These are phyloP conservation scores for Tulasnella sp. DNA, from an alignment of 768 basidiomycete species.

Conservation along the genomic window DNA sequence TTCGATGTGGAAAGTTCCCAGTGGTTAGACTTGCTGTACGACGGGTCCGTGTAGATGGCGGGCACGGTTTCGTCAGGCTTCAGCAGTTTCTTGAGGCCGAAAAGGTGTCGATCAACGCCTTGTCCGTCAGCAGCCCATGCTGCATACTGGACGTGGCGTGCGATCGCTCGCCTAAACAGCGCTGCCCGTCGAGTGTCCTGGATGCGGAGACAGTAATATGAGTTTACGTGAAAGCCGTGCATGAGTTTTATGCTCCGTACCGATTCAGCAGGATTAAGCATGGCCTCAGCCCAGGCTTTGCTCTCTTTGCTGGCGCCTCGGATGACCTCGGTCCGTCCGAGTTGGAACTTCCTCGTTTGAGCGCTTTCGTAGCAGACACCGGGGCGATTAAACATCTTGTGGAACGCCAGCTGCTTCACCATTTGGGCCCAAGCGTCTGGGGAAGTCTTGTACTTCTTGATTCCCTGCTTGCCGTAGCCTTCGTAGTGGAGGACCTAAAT, in stretches of 20 bases:
- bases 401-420: slow-evolving; percentile 94
- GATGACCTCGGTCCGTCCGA: slow-evolving; percentile 94
- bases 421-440: slow-evolving; percentile 97
- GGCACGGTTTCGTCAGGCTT: slow-evolving; percentile 73
- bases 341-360: slow-evolving; percentile 90
- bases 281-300: slow-evolving; percentile 86
- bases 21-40: slow-evolving; percentile 70
- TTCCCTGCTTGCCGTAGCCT: slow-evolving; percentile 83
- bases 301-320: slow-evolving; percentile 80
- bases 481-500: slow-evolving; percentile 76
- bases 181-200: slow-evolving; percentile 61
- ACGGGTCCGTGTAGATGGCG: slow-evolving; percentile 71
- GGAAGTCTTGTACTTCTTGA: slow-evolving; percentile 80
- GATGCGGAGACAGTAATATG: slow-evolving; percentile 2
- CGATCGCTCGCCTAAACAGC: slow-evolving; percentile 74
- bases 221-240: not conserved
- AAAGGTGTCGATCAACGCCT: slow-evolving; percentile 94
- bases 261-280: slow-evolving; percentile 62
- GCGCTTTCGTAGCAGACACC: slow-evolving; percentile 91
- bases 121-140: slow-evolving; percentile 91
- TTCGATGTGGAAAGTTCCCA: slow-evolving; percentile 96
- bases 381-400: slow-evolving; percentile 71
- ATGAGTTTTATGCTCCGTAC: slow-evolving; percentile 46
- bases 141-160: slow-evolving; percentile 85
- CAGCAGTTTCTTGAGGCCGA: slow-evolving; percentile 85